Conservation (phyloP, 306 rosid genomes). For the Glycine soja region DNA sequence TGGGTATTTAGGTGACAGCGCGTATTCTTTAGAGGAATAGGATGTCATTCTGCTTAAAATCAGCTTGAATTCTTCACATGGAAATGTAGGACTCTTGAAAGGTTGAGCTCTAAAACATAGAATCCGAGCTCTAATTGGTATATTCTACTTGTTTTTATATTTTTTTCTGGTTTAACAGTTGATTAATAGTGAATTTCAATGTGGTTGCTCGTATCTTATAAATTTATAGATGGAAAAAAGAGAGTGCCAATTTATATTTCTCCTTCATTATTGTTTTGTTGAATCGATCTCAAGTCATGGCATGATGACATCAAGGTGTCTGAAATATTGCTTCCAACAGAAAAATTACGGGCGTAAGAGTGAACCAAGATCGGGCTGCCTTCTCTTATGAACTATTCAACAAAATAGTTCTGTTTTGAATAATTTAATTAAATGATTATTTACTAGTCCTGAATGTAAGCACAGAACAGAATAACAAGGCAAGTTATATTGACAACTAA, state of each 20-base stretch:
- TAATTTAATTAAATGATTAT: slow-evolving; percentile 24
- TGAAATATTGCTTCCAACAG: not conserved
- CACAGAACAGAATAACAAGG: not conserved
- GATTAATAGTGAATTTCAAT: slow-evolving; percentile 13
- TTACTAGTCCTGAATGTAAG: not conserved
- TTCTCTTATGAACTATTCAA: not conserved
- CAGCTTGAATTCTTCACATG: not conserved
- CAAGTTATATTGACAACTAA: slow-evolving; percentile 34
- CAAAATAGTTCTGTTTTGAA: not conserved
- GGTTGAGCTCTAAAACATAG: slow-evolving; percentile 4
- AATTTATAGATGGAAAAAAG: not conserved
- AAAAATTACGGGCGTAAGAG: not conserved
- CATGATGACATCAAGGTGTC: not conserved
- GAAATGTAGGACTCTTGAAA: not conserved
- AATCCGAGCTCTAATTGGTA: not conserved
- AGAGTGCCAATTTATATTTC: slow-evolving; percentile 8
- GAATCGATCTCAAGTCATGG: not conserved
- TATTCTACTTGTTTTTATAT: no score
- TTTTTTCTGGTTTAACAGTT: no score
- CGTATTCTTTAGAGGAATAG: slow-evolving; percentile 24
- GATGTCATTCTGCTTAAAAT: not conserved
- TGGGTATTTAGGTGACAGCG: slow-evolving; percentile 8
- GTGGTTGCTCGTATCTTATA: not conserved
- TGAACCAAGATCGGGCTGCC: not conserved
- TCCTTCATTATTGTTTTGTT: not conserved